Percentiles rank a stretch among this genome's conserved stretches.
These are phyloP conservation scores for Xylaria sp. DNA, from an alignment of 2,329 filamentous ascomycete genomes.

Conservation along the genomic window DNA sequence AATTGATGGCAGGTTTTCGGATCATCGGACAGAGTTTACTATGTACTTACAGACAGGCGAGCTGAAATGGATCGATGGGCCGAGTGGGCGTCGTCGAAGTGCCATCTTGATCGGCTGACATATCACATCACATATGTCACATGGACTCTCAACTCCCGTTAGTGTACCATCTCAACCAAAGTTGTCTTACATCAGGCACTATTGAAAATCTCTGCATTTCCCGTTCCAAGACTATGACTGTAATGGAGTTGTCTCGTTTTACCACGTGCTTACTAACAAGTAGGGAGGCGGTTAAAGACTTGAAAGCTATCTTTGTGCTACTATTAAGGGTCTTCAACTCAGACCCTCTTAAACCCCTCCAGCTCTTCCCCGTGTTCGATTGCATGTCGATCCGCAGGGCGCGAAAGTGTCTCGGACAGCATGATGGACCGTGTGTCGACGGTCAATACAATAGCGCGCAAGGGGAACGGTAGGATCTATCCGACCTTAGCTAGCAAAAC, in stretches of 20 bases:
- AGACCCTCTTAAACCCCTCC: constrained; percentile 13
- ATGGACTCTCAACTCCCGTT: not conserved
- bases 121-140: constrained; percentile 11
- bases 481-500: constrained; percentile 20
- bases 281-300: not conserved
- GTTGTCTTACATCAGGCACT: constrained; percentile 5
- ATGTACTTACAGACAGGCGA: not conserved
- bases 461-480: constrained; percentile 29
- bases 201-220: constrained; percentile 14
- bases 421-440: constrained; percentile 31
- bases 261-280: constrained; percentile 13
- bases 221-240: not conserved
- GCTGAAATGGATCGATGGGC: not conserved
- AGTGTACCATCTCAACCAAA: constrained; percentile 1
- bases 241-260: constrained; percentile 19
- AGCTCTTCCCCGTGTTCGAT: not conserved
- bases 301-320: not conserved
- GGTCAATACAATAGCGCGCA: constrained; percentile 21
- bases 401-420: constrained; percentile 21
- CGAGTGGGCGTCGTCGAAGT: not conserved
- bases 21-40: constrained; percentile 1
- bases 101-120: not conserved
- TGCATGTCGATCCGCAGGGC: not conserved
- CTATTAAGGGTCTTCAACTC: constrained; percentile 11
- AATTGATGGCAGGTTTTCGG: constrained; percentile 9